phyloP scores from a whole-genome alignment of 176 grass and related monocot genomes.

The Bromus sterilis region DNA sequence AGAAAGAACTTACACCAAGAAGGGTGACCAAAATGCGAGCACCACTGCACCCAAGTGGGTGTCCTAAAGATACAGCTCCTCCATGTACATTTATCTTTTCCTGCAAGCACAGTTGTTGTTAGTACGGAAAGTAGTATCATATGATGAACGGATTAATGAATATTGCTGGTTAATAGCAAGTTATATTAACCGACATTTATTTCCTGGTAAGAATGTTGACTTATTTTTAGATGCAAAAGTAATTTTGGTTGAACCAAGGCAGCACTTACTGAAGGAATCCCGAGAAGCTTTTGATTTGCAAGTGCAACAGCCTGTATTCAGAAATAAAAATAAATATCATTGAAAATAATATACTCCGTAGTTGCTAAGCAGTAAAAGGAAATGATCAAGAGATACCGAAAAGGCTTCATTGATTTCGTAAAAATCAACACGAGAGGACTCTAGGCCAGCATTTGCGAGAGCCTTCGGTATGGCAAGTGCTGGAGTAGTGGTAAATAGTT shows the following conservation, averaged over 20 bases:
- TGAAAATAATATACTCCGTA: not conserved
- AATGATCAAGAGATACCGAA: conserved; percentile 38
- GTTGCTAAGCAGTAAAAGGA: not conserved
- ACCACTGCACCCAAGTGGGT: conserved; percentile 93
- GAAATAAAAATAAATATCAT: conserved; percentile 8
- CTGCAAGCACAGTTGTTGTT: conserved; percentile 14
- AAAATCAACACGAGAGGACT: conserved; percentile 80
- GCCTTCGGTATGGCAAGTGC: conserved; percentile 94
- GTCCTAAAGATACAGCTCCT: conserved; percentile 82
- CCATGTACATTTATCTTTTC: conserved; percentile 95
- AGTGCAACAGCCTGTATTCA: conserved; percentile 74
- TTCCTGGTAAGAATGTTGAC: not conserved
- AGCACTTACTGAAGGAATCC: conserved; percentile 68
- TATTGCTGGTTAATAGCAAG: not conserved
- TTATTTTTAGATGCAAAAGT: not conserved
- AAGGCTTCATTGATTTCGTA: conserved; percentile 99
- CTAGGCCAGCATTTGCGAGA: conserved; percentile 55
- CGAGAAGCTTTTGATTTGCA: conserved; percentile 97
- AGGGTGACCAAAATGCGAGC: conserved; percentile 85
- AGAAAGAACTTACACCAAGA: conserved; percentile 55
- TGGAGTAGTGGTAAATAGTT: conserved; percentile 86
- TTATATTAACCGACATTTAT: not conserved
- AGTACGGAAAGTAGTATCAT: not conserved
- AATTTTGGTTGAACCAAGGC: not conserved
- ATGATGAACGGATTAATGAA: not conserved